Conservation (phyloP, 495 filamentous ascomycete species). For the Staphylotrichum longicolle region DNA sequence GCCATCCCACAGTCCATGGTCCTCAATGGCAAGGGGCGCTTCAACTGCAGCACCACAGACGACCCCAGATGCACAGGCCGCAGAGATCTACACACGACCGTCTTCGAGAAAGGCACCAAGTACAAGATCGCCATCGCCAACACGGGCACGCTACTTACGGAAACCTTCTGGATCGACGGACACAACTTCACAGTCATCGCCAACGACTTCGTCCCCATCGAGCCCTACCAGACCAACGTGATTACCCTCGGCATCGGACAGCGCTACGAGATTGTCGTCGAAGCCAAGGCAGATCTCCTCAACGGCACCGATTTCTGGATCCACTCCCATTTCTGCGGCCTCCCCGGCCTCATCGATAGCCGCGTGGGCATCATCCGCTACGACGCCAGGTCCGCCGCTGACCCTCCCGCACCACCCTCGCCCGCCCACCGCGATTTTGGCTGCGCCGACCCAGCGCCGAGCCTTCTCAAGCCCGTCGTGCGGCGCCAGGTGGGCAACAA, state of each 20-base stretch:
- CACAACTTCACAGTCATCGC: conserved; percentile 55
- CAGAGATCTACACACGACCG: conserved; percentile 28
- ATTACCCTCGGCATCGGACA: conserved; percentile 60
- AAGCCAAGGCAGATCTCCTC: conserved; percentile 46
- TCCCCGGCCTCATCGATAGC: conserved; percentile 13
- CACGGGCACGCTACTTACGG: no score
- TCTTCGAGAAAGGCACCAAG: conserved; percentile 17
- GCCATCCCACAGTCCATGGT: conserved; percentile 25
- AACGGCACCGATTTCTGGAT: conserved; percentile 58
- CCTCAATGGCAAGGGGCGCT: conserved; percentile 31
- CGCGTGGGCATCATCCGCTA: no score
- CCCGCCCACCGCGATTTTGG: no score
- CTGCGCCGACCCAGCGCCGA: no score
- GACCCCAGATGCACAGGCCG: conserved; percentile 31
- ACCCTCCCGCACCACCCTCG: no score
- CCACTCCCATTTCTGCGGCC: conserved; percentile 39
- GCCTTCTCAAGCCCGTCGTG: no score
- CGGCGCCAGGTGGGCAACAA: no score
- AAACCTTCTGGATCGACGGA: conserved; percentile 49
- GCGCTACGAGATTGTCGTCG: conserved; percentile 67
- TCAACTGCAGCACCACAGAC: conserved; percentile 44
- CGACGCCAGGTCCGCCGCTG: no score
- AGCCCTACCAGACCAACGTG: conserved; percentile 32
- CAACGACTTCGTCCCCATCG: conserved; percentile 55
- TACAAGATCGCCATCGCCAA: no score